Evolutionary conservation across 2,329 filamentous ascomycete species (phyloP).

Genomic region (Proliferodiscus dingleyae): DNA sequence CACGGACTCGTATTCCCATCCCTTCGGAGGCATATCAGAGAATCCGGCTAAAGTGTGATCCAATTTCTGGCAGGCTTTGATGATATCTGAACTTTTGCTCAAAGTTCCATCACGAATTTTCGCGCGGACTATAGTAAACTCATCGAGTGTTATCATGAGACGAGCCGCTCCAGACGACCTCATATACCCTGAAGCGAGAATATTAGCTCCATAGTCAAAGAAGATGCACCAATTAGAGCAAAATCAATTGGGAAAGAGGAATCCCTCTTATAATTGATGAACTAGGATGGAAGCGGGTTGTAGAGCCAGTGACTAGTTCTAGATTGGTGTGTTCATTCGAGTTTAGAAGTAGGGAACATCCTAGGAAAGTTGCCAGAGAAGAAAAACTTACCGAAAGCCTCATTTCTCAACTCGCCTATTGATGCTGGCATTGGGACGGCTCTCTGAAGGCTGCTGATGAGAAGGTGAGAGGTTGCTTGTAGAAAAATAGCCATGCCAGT

Average conservation of each 20-base stretch:
- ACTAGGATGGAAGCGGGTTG: too few relatives aligned
- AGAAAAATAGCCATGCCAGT: constrained; percentile 49
- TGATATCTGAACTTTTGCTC: constrained; percentile 2
- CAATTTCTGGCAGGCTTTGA: constrained; percentile 9
- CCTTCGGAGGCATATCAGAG: constrained; percentile 8
- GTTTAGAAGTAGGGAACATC: too few relatives aligned
- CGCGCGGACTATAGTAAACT: constrained; percentile 15
- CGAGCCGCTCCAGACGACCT: constrained; percentile 38
- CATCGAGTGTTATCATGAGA: constrained; percentile 38
- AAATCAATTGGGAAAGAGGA: too few relatives aligned
- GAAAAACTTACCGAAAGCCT: constrained; percentile 31
- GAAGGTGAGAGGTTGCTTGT: constrained; percentile 46
- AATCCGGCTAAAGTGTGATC: constrained; percentile 10
- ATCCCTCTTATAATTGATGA: too few relatives aligned
- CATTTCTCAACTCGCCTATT: constrained; percentile 41
- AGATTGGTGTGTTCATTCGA: not conserved
- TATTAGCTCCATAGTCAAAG: not conserved
- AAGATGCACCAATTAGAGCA: too few relatives aligned
- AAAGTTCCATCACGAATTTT: constrained; percentile 7
- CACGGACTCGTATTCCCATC: constrained; percentile 19
- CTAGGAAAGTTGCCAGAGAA: too few relatives aligned
- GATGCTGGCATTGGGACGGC: constrained; percentile 44
- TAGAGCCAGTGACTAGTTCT: too few relatives aligned
- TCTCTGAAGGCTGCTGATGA: constrained; percentile 47
- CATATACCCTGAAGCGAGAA: constrained; percentile 19